Evolutionary conservation across 148 eudicot genomes (phyloP).

Genomic region (Pharnaceum exiguum): DNA sequence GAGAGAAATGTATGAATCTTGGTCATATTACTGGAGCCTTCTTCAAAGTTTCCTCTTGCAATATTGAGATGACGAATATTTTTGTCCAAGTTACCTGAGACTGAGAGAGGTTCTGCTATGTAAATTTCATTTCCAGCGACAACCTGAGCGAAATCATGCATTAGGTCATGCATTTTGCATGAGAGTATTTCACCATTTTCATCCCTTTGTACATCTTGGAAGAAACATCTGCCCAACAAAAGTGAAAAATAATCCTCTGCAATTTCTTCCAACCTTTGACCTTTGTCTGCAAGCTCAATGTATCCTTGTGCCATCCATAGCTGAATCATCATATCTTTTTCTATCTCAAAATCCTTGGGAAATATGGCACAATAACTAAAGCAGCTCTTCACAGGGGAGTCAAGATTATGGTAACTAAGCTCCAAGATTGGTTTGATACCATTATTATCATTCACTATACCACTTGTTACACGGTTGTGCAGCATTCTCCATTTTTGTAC

Average conservation of each 20-base stretch:
- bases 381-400: background rate
- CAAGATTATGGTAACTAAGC: conserved; percentile 25
- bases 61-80: background rate
- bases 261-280: background rate
- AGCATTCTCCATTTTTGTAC: conserved; percentile 26
- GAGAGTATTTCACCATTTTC: background rate
- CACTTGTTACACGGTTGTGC: conserved; percentile 20
- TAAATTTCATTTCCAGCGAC: background rate
- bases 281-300: background rate
- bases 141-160: conserved; percentile 11
- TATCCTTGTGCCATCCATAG: conserved; percentile 7
- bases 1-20: background rate
- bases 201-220: conserved; percentile 6
- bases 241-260: background rate
- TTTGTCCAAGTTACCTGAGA: background rate
- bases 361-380: conserved; percentile 7
- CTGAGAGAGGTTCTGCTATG: background rate
- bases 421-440: conserved; percentile 17
- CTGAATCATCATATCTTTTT: background rate
- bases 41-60: no score
- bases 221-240: conserved; percentile 8
- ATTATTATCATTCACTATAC: background rate
- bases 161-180: conserved; percentile 24
- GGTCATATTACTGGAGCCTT: background rate
- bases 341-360: conserved; percentile 5